Base-by-base conservation (phyloP, 1,284 basidiomycete species). In the Phaffia rhodozyma region DNA sequence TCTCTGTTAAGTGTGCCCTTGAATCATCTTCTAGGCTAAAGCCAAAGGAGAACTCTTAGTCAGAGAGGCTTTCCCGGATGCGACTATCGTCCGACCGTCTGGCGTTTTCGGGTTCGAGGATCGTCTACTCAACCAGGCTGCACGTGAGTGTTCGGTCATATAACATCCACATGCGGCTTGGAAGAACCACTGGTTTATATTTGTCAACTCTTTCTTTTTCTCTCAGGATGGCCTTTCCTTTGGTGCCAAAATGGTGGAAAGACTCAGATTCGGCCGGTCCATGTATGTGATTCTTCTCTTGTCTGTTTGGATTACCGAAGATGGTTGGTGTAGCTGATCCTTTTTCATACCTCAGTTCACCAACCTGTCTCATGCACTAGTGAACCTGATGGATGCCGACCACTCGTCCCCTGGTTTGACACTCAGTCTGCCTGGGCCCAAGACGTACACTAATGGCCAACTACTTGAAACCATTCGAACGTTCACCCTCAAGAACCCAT, bases 31-130 rank as follows among this genome's bases (percentile, higher is more conserved):
- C 9, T 55, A 64, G 62, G 83, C 90, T 67, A 98, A 98, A 77
- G 88, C 85, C 55, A 84, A 86, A 68, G 94, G 94, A 38, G 94
- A 99, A 77, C 84, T 87, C 69, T 84, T 83, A 57, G 93, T 97
- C 68, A 86, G 85, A 73, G 82, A 83, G 62, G 88, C 82, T 7
- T 97, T 94, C 80, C 86, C 88, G 5, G 81, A 81, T 54, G 91
- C 92, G 34, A 97, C 91, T 43, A 90, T 99, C 71, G 83, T 97
- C 65, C 81, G 91, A 65, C 96, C 96, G 52, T 84, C 83, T 6
- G 75, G 81, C 48, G 84, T 97, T 84, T 99, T 81, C 76, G 94
- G 94, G 20, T 85, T 88, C 72, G 96, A 99, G 78, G 94, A 99
- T 79, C 90, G 88, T 75, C 78, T 98, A 62, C 76, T 98, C 72